Base-by-base conservation (phyloP, 176 grass and related monocot species). In the Phoenix roebelenii region DNA sequence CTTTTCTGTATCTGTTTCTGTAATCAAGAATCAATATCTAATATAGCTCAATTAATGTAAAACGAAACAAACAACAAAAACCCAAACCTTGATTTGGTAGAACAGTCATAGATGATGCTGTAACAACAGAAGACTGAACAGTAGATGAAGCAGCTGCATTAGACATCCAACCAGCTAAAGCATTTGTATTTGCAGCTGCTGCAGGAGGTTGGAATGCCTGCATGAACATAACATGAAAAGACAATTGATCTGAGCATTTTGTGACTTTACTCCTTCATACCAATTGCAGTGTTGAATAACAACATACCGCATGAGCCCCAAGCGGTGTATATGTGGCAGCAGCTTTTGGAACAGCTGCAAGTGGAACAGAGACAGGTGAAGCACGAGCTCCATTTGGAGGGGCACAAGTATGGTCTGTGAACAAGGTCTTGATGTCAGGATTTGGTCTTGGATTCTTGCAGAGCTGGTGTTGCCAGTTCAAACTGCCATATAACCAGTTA, bases 401-500 rank as follows among this genome's bases (percentile, higher is more conserved):
- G 39, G 78, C 4, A 65, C 92, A 97, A 16, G 83, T 80, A 75
- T 97, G 92, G 74, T 97, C 92, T 25, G 71, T 89, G 70, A 97
- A 97, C 48, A 97, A 75, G 60, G 92, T 97, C 74, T 97, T 97
- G 79, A 97, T 97, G 66, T 97, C 92, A 56, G 92, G 92, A 69
- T 88, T 97, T 70, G 80, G 66, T 15, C 87, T 72, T 76, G 87
- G 92, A 64, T 88, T 97, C 81, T 97, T 97, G 64, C 92, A 97
- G 70, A 91, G 87, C 71, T 97, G 92, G 79, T 97, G 92, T 81
- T 97, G 92, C 92, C 92, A 97, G 63, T 97, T 97, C 76, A 97
- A 88, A 67, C 92, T 97, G 81, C 77, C 57, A 52, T 7, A 58
- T n/a, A 64, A 80, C 18, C 23, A 68, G n/a, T 30, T 24, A 16